Percentiles rank a stretch among this genome's conserved stretches.
phyloP scores from a whole-genome alignment of 176 grass and related monocot species.

The Miscanthus lutarioriparius region DNA sequence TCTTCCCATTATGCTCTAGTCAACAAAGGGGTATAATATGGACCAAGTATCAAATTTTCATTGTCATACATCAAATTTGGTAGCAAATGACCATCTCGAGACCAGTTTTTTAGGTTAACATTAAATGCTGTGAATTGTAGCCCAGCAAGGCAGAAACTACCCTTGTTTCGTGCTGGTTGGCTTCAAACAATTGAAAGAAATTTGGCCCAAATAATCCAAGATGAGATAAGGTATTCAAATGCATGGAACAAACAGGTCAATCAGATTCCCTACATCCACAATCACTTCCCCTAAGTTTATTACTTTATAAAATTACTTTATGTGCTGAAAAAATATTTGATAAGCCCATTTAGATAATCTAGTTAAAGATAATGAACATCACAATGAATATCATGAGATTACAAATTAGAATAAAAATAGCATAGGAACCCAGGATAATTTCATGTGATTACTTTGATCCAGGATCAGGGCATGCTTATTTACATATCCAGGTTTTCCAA shows the following conservation, averaged over 20 bases:
- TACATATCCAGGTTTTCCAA: background rate
- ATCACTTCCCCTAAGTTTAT: background rate
- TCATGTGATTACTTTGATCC: background rate
- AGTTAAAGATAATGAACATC: background rate
- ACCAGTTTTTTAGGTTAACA: background rate
- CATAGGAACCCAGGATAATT: background rate
- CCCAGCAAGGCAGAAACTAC: background rate
- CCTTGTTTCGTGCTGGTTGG: background rate
- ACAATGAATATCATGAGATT: background rate
- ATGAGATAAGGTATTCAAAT: background rate
- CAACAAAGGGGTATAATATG: background rate
- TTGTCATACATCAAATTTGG: background rate
- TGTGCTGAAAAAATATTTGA: background rate
- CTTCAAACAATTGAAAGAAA: background rate
- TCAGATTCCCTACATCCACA: background rate
- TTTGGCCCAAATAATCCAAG: background rate
- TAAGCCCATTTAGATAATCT: background rate
- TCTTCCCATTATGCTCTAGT: background rate
- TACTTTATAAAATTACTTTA: background rate
- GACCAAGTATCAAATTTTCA: background rate
- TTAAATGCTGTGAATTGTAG: background rate
- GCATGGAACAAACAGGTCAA: background rate
- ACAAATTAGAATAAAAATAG: background rate
- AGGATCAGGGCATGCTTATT: background rate
- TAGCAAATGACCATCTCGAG: conserved; percentile 1